Percentiles rank a stretch among this genome's conserved stretches.
phyloP scores from a whole-genome alignment of 345 rosid genomes.

The Dovyalis caffra region DNA sequence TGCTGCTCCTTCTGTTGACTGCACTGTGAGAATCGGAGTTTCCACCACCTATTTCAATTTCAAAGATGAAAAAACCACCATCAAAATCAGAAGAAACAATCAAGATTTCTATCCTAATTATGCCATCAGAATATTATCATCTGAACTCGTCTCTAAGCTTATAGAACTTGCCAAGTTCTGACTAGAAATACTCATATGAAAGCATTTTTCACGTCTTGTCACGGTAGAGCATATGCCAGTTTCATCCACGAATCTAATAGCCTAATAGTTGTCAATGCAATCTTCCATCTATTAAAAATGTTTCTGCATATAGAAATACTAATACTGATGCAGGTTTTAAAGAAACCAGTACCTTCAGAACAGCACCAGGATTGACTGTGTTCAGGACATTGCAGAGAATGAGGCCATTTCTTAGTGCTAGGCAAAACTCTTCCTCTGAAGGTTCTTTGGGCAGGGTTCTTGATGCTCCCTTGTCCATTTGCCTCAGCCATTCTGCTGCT shows the following conservation, averaged over 20 bases:
- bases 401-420: slow-evolving; percentile 81
- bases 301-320: neutral
- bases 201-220: neutral
- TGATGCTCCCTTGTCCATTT: slow-evolving; percentile 70
- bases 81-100: neutral
- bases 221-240: neutral
- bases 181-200: neutral
- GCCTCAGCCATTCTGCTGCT: slow-evolving; percentile 89
- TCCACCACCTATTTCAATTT: slow-evolving; percentile 65
- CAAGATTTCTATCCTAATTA: neutral
- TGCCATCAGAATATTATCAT: neutral
- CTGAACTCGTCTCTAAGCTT: neutral
- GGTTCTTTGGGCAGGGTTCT: slow-evolving; percentile 62
- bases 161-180: neutral
- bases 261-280: neutral
- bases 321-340: neutral
- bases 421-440: slow-evolving; percentile 72
- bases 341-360: slow-evolving; percentile 60
- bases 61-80: neutral
- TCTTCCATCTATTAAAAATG: neutral
- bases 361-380: slow-evolving; percentile 94
- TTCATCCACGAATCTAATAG: neutral
- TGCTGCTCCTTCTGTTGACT: slow-evolving; percentile 87
- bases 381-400: slow-evolving; percentile 95
- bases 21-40: slow-evolving; percentile 61